A percentile compares a stretch with the other conserved stretches of the same genome.
These are phyloP conservation scores for Eragrostis curvula DNA, from an alignment of 176 grass and related monocot species.

Conservation along the genomic window DNA sequence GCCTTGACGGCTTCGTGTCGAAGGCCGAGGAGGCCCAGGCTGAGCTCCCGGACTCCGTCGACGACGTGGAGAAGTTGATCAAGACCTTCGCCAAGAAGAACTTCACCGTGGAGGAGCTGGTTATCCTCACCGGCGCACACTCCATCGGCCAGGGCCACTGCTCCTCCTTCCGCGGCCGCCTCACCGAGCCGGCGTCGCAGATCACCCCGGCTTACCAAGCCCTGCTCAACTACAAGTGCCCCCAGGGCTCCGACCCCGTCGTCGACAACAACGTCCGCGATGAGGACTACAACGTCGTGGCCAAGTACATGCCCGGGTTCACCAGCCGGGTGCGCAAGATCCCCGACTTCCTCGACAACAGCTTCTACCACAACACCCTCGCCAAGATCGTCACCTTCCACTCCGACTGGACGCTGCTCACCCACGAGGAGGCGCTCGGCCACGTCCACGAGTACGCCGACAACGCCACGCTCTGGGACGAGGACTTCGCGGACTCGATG, in stretches of 20 bases:
- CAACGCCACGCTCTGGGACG: conserved; percentile 39
- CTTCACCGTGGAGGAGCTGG: conserved; percentile 59
- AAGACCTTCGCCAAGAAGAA: conserved; percentile 50
- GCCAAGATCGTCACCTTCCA: conserved; percentile 50
- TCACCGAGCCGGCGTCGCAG: conserved; percentile 6
- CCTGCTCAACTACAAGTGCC: conserved; percentile 41
- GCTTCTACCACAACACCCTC: conserved; percentile 49
- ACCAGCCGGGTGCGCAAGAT: conserved; percentile 40
- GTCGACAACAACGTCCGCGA: conserved; percentile 36
- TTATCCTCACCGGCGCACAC: conserved; percentile 68
- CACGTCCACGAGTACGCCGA: conserved; percentile 41
- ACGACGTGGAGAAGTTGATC: conserved; percentile 34
- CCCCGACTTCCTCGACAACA: conserved; percentile 37
- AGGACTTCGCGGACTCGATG: conserved; percentile 50
- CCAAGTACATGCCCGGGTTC: conserved; percentile 23
- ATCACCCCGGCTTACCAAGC: conserved; percentile 41
- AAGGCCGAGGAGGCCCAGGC: conserved; percentile 39
- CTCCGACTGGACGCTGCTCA: conserved; percentile 55
- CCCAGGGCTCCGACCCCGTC: background rate
- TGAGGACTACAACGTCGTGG: conserved; percentile 4
- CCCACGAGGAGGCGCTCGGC: background rate
- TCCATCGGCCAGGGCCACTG: conserved; percentile 50
- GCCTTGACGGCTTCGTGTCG: conserved; percentile 61
- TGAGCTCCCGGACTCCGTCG: conserved; percentile 49
- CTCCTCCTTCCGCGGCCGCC: conserved; percentile 45